These are phyloP conservation scores for Tylopilus subfusipes DNA, from an alignment of 768 basidiomycete genomes.

Conservation along the genomic window DNA sequence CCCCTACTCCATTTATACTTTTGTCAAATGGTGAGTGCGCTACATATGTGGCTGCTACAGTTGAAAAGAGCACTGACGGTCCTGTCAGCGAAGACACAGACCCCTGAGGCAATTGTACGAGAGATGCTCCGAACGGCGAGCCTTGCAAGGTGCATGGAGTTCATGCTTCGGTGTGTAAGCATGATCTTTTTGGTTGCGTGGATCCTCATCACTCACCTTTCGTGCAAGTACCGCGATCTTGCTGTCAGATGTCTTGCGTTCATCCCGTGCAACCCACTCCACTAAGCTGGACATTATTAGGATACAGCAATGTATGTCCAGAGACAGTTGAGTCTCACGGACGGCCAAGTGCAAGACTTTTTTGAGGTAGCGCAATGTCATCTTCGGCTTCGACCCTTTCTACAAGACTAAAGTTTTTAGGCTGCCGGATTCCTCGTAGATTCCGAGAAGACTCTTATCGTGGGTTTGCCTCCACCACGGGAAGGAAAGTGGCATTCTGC, in stretches of 20 bases:
- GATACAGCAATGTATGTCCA: slow-evolving; percentile 44
- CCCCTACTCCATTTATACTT: slow-evolving; percentile 48
- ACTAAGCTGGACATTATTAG: slow-evolving; percentile 21
- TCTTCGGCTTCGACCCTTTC: too few species aligned
- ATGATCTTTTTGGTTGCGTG: neutral
- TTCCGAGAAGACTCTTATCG: slow-evolving; percentile 38
- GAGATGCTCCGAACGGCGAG: slow-evolving; percentile 35
- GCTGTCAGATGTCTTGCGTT: slow-evolving; percentile 21
- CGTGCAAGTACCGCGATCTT: slow-evolving; percentile 41
- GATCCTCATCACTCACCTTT: neutral
- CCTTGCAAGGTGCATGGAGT: slow-evolving; percentile 36
- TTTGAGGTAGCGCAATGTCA: slow-evolving; percentile 35
- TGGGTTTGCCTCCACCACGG: slow-evolving; percentile 42
- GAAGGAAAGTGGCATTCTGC: slow-evolving; percentile 34
- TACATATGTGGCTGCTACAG: neutral
- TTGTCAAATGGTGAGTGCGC: slow-evolving; percentile 41
- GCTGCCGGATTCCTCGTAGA: slow-evolving; percentile 40
- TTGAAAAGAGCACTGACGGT: neutral
- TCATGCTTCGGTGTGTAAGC: slow-evolving; percentile 34
- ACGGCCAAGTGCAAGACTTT: slow-evolving; percentile 43
- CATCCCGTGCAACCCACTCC: neutral
- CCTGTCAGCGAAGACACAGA: slow-evolving; percentile 38
- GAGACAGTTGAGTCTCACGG: slow-evolving; percentile 38
- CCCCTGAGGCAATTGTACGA: slow-evolving; percentile 39
- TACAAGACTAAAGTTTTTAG: slow-evolving; percentile 20